These are phyloP conservation scores for Pascua sp. DNA, from an alignment of 1,284 basidiomycete genomes.

Conservation along the genomic window DNA sequence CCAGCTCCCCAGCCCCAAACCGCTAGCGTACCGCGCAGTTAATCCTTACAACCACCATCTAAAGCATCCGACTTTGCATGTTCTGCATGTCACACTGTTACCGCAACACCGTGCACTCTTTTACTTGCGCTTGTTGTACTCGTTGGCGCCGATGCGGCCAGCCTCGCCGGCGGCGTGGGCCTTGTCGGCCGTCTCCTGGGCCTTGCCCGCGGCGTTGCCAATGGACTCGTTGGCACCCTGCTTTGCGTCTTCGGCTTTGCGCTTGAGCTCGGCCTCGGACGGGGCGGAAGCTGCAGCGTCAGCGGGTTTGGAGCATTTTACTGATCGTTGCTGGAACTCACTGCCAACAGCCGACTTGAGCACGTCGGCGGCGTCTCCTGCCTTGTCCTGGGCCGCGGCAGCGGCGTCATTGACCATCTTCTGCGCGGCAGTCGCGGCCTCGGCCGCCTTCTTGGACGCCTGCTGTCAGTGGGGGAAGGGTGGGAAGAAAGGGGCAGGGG, in stretches of 20 bases:
- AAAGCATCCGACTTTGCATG: too few relatives aligned
- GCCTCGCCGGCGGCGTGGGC: too few relatives aligned
- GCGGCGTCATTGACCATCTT: slow-evolving; percentile 26
- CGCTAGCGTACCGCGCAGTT: slow-evolving; percentile 6
- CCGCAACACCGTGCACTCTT: too few relatives aligned
- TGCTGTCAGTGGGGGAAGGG: too few relatives aligned
- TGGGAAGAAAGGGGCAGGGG: too few relatives aligned
- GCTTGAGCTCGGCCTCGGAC: slow-evolving; percentile 3
- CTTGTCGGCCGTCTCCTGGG: slow-evolving; percentile 10
- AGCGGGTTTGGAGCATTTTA: too few relatives aligned
- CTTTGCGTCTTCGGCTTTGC: background rate
- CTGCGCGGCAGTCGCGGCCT: too few relatives aligned
- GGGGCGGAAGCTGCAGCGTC: background rate
- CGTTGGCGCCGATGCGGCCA: too few relatives aligned
- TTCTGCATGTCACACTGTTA: too few relatives aligned
- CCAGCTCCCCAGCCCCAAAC: slow-evolving; percentile 7
- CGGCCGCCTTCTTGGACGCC: too few relatives aligned
- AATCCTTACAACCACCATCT: background rate
- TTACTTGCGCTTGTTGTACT: too few relatives aligned
- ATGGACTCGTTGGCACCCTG: slow-evolving; percentile 4
- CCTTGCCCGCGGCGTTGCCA: slow-evolving; percentile 9
- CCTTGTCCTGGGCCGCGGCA: slow-evolving; percentile 18
- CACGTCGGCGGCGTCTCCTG: background rate
- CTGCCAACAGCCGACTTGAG: too few relatives aligned
- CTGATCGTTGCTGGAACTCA: background rate